Base-by-base conservation (phyloP, 2,329 filamentous ascomycete species). In the Dendryphion nanum region DNA sequence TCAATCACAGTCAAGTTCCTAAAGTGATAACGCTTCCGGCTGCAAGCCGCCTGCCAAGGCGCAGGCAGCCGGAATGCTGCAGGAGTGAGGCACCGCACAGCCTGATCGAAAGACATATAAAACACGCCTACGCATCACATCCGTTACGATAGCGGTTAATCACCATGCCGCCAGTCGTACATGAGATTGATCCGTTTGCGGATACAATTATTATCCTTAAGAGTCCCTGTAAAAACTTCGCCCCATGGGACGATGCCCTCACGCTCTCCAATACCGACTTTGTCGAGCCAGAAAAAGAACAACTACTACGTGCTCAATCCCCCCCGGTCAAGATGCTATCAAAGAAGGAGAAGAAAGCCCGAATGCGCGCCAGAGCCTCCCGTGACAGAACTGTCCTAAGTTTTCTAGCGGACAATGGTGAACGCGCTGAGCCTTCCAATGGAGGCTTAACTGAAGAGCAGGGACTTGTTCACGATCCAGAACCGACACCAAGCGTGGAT, bases 161-260 rank as follows among this genome's bases (percentile, higher is more conserved):
- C 23, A 26, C 14, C 14, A 35, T 15, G 33, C 3, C 4, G 16
- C n/a, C 20, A 35, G 26, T 26, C 2, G 16, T 13, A 8, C 33
- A 26, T 24, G 18, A 21, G 7, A 24, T 35, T 14, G 29, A 30
- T 30, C 29, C 29, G 16, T 8, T 14, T 14, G 29, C 2, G 13
- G 29, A 30, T 30, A 30, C 29, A 30, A 16, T 30, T 8, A n/a
- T 30, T n/a, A 30, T 18, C 18, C 18, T 33, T 7, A 17, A 14
- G 15, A 20, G 14, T 5, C 14, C 33, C 12, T 18, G 6, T 2
- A 12, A 14, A 4, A 4, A 19, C 5, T 42, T 42, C 28, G 40
- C 36, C 13, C 20, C 19, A n/a, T 38, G 36, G 40, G 24, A 32
- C 12, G 7, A n/a, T 7, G 21, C n/a, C n/a, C n/a, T n/a, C n/a